Evolutionary conservation across 371 early-diverging fungal genomes (phyloP).

Genomic region (Rhizopus microsporus): DNA sequence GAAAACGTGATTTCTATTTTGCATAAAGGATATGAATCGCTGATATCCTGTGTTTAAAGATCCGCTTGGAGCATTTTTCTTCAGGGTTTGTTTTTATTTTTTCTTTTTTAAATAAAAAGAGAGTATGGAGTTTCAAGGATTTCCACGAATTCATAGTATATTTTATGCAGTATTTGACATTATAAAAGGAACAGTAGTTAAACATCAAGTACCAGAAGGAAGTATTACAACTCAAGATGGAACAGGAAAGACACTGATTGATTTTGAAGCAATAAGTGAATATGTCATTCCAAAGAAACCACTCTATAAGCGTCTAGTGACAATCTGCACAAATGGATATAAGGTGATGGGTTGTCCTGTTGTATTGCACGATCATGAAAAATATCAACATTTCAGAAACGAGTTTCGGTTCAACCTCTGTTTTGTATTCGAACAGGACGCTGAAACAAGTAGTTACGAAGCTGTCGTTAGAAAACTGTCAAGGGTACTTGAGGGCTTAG

Average conservation of each 20-base stretch:
- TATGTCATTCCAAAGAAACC: slow-evolving; percentile 86
- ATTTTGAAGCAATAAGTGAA: slow-evolving; percentile 87
- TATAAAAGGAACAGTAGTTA: slow-evolving; percentile 81
- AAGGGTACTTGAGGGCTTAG: slow-evolving; percentile 70
- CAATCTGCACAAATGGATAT: slow-evolving; percentile 70
- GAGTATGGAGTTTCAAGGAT: slow-evolving; percentile 61
- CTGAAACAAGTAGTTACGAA: slow-evolving; percentile 75
- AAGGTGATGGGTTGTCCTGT: slow-evolving; percentile 83
- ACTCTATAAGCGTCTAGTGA: slow-evolving; percentile 77
- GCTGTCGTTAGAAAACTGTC: slow-evolving; percentile 84
- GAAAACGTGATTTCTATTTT: too few species aligned
- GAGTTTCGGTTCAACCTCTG: slow-evolving; percentile 87
- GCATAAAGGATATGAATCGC: too few species aligned
- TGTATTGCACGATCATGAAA: slow-evolving; percentile 65
- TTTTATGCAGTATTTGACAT: slow-evolving; percentile 87
- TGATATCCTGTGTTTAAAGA: too few species aligned
- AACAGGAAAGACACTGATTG: slow-evolving; percentile 53
- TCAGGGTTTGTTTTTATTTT: slow-evolving; percentile 10
- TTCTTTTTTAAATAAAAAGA: background rate
- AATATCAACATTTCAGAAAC: slow-evolving; percentile 70
- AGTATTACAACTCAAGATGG: slow-evolving; percentile 50
- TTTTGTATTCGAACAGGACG: slow-evolving; percentile 85
- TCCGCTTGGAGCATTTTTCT: background rate
- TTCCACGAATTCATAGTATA: slow-evolving; percentile 78
- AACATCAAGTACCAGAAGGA: slow-evolving; percentile 84